Base-by-base conservation (phyloP, 2,329 filamentous ascomycete species). In the Fusarium tuaranense region DNA sequence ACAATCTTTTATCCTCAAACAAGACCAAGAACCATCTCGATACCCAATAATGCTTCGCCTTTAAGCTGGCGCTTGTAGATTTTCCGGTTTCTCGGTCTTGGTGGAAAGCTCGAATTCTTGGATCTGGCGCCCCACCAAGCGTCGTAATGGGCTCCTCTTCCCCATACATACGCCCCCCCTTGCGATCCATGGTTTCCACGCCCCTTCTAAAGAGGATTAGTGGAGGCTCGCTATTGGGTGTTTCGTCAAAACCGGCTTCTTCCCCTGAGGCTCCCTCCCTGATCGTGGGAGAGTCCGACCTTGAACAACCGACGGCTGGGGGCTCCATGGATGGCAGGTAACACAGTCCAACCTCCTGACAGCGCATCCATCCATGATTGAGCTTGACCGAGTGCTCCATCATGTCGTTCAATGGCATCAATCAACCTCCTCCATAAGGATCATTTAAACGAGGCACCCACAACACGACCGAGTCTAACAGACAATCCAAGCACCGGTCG, bases 131-230 rank as follows among this genome's bases (percentile, higher is more conserved):
- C 69, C 73, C 73, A 73, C 72, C 65, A 53, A 68, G 72, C 73
- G 73, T 75, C 73, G 72, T 75, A 75, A 75, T 75, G 67, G 63
- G 57, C 69, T 67, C 65, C 64, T 22, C 39, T 55, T 20, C 61
- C 38, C 65, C 53, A 13, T 34, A 39, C 25, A 51, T 20, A 67
- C 73, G 32, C 63, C 63, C 58, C 14, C 34, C 55, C 18, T 30
- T 55, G 36, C 38, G n/a, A 53, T 30, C 22, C 10, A 13, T 32
- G 3, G 32, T 32, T n/a, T 55, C 25, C 55, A 32, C 41, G 3
- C 72, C 70, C 68, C 58, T 22, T 71, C 69, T 61, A 63, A 59
- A 73, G 60, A 20, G 20, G 27, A 48, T 32, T 32, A 32, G 46
- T 51, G 46, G 46, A 51, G 22, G 53, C 53, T 57, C 48, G 48